phyloP scores from a whole-genome alignment of 1,284 basidiomycete genomes.

The Rhodotorula sp. region DNA sequence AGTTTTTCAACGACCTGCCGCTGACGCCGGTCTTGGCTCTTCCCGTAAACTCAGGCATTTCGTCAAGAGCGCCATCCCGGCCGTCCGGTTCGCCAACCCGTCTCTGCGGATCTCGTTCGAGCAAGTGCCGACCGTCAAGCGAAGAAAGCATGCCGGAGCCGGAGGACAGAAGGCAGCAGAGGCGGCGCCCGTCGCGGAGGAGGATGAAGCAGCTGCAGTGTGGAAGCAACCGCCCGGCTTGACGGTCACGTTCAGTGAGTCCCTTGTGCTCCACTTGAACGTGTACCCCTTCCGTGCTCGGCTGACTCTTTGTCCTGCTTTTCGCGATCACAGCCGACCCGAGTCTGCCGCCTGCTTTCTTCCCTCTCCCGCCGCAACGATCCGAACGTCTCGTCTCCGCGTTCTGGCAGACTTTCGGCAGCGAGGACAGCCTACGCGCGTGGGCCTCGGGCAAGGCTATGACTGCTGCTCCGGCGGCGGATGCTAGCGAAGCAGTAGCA shows the following conservation, averaged over 20 bases:
- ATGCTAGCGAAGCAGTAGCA: no score
- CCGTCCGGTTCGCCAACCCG: neutral
- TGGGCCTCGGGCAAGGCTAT: conserved; percentile 6
- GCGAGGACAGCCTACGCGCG: conserved; percentile 1
- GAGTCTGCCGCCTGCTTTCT: conserved; percentile 5
- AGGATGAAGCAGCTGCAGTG: neutral
- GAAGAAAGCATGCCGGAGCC: neutral
- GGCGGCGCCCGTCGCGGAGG: neutral
- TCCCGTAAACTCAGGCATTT: neutral
- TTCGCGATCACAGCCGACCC: neutral
- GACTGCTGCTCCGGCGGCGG: neutral
- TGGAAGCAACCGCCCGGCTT: conserved; percentile 3
- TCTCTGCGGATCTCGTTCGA: conserved; percentile 2
- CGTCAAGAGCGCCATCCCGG: neutral
- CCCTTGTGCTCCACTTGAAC: no score
- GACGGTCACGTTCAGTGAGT: conserved; percentile 4
- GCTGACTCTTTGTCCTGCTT: neutral
- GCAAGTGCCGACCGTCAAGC: neutral
- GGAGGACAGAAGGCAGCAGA: neutral
- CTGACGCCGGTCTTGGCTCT: neutral
- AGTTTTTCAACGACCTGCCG: accelerated
- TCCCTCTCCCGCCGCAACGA: conserved; percentile 1
- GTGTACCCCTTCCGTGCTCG: neutral
- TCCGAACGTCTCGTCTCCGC: conserved; percentile 4
- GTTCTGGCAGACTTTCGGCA: conserved; percentile 9